These are phyloP conservation scores for Hyphodiscus hymeniophilus DNA, from an alignment of 495 filamentous ascomycete species.

Conservation along the genomic window DNA sequence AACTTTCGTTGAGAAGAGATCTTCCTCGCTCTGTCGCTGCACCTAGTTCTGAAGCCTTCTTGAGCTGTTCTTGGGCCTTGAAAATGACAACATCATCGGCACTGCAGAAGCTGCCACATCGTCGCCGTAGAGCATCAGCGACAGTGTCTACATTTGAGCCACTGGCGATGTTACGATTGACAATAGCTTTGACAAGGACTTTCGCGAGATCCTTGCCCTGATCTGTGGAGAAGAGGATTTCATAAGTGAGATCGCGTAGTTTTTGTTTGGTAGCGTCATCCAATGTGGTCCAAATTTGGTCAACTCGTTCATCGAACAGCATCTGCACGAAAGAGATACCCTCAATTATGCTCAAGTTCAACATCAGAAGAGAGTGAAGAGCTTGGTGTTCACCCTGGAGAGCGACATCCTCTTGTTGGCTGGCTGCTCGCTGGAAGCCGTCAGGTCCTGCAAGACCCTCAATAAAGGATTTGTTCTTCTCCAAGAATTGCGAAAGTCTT, in stretches of 20 bases:
- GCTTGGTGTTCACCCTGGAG: slow-evolving; percentile 91
- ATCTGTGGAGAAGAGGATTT: slow-evolving; percentile 70
- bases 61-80: slow-evolving; percentile 92
- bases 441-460: slow-evolving; percentile 85
- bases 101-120: slow-evolving; percentile 94
- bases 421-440: slow-evolving; percentile 58
- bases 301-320: slow-evolving; percentile 83
- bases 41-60: slow-evolving; percentile 71
- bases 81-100: slow-evolving; percentile 95
- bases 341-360: slow-evolving; percentile 83
- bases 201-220: slow-evolving; percentile 88
- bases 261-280: slow-evolving; percentile 56
- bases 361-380: slow-evolving; percentile 69
- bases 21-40: slow-evolving; percentile 69
- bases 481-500: slow-evolving; percentile 69
- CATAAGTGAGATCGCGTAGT: slow-evolving; percentile 71
- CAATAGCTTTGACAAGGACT: slow-evolving; percentile 93
- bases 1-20: slow-evolving; percentile 76
- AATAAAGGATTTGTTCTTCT: slow-evolving; percentile 79
- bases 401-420: slow-evolving; percentile 80
- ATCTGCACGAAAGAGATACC: slow-evolving; percentile 93
- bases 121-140: slow-evolving; percentile 79
- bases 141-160: slow-evolving; percentile 96
- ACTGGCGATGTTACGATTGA: slow-evolving; percentile 92
- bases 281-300: slow-evolving; percentile 80